phyloP scores from a whole-genome alignment of 306 rosid genomes.

The Ziziphus jujuba region DNA sequence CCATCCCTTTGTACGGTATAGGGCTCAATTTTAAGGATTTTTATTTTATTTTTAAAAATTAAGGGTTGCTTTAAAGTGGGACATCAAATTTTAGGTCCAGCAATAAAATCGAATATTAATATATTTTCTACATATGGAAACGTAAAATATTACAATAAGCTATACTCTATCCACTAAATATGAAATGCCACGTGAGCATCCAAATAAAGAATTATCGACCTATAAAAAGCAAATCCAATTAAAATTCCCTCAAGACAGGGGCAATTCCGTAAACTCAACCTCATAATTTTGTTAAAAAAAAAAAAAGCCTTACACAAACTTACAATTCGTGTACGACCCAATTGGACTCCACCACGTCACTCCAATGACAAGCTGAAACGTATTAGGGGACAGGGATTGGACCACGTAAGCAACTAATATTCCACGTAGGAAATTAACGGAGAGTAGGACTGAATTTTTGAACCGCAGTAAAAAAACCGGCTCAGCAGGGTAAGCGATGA shows the following conservation, averaged over 20 bases:
- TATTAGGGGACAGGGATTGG: not conserved
- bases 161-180: too few relatives aligned
- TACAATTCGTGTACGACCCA: constrained; percentile 14
- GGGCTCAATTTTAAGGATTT: too few relatives aligned
- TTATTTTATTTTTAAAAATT: too few relatives aligned
- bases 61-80: not conserved
- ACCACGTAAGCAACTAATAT: not conserved
- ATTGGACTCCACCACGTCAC: constrained; percentile 32
- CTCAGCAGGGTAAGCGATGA: not conserved
- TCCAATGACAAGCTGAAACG: constrained; percentile 24
- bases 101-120: not conserved
- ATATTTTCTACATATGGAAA: not conserved
- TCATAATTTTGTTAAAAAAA: too few relatives aligned
- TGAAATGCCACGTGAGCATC: not conserved
- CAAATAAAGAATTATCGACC: too few relatives aligned
- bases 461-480: constrained; percentile 9
- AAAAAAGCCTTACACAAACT: too few relatives aligned
- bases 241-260: not conserved
- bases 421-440: constrained; percentile 29
- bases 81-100: not conserved
- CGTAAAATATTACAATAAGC: not conserved
- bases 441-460: constrained; percentile 22
- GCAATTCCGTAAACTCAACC: constrained; percentile 19
- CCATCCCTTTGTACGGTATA: not conserved
- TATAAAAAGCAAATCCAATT: not conserved